Conservation (phyloP, 2,329 filamentous ascomycete genomes). For the Cordyceps javanica region DNA sequence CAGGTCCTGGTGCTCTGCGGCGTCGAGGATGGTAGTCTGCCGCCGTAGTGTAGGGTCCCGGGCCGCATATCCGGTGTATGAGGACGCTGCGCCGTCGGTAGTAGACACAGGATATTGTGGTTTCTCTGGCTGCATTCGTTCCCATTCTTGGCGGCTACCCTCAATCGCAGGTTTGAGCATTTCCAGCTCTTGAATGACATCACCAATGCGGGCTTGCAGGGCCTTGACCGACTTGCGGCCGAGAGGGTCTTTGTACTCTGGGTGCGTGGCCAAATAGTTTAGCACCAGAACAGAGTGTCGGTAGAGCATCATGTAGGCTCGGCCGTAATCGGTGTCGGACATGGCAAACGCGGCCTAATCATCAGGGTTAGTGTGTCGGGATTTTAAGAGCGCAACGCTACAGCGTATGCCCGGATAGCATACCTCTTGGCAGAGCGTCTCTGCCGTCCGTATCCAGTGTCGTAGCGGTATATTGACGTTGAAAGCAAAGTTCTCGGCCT, state of each 20-base stretch:
- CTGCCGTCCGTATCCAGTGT: slow-evolving; percentile 75
- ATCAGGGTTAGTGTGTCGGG: slow-evolving; percentile 17
- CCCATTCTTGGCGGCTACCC: slow-evolving; percentile 62
- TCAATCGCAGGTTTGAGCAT: slow-evolving; percentile 73
- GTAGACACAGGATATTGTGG: slow-evolving; percentile 13
- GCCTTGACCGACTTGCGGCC: slow-evolving; percentile 56
- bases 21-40: slow-evolving; percentile 57
- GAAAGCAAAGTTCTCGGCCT: slow-evolving; percentile 77
- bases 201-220: slow-evolving; percentile 42
- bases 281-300: slow-evolving; percentile 82
- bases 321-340: slow-evolving; percentile 76
- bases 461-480: slow-evolving; percentile 69
- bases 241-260: slow-evolving; percentile 62
- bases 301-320: slow-evolving; percentile 87
- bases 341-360: slow-evolving; percentile 75
- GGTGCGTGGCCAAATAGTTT: slow-evolving; percentile 67
- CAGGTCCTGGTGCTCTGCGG: slow-evolving; percentile 64
- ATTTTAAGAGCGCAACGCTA: not conserved
- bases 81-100: slow-evolving; percentile 20
- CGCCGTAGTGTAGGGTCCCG: slow-evolving; percentile 57
- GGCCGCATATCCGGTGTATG: slow-evolving; percentile 43
- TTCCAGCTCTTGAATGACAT: slow-evolving; percentile 67
- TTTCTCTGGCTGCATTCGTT: slow-evolving; percentile 42
- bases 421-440: slow-evolving; percentile 76
- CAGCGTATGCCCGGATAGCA: slow-evolving; percentile 21